These are phyloP conservation scores for Yamadazyma siamensis DNA, from an alignment of 1,139 yeast species.

Conservation along the genomic window DNA sequence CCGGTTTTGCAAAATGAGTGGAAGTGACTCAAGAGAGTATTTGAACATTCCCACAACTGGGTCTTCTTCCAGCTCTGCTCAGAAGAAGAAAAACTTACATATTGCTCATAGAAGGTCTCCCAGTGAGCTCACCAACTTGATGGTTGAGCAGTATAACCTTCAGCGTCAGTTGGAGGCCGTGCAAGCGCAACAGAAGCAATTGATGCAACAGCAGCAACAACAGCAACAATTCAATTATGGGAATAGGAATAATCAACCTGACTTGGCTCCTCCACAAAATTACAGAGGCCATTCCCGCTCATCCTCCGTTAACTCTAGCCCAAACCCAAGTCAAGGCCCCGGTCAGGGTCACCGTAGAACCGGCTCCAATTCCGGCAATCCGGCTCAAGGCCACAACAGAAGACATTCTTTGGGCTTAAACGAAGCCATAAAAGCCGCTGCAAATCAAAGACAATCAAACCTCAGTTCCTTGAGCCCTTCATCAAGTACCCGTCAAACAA, in stretches of 20 bases:
- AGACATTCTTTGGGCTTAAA: conserved; percentile 89
- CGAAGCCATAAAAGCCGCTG: conserved; percentile 98
- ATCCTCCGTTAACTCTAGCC: conserved; percentile 16
- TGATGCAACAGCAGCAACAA: conserved; percentile 63
- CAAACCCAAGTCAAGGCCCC: no score
- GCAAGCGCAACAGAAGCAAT: conserved; percentile 88
- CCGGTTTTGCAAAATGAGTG: conserved; percentile 5
- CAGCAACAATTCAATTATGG: conserved; percentile 12
- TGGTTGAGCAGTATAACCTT: conserved; percentile 90
- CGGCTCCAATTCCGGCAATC: conserved; percentile 29
- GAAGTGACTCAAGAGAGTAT: conserved; percentile 5
- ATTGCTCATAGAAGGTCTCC: conserved; percentile 96
- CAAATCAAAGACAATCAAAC: conserved; percentile 66
- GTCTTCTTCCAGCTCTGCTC: conserved; percentile 1
- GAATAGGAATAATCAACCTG: conserved; percentile 6
- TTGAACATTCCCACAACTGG: conserved; percentile 10
- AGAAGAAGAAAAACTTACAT: conserved; percentile 47
- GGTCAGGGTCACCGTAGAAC: conserved; percentile 40
- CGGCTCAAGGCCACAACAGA: conserved; percentile 80
- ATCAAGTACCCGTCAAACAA: conserved; percentile 13
- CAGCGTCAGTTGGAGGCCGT: conserved; percentile 91
- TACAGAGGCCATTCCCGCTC: conserved; percentile 35
- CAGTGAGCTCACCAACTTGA: conserved; percentile 87
- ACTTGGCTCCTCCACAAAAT: conserved; percentile 28
- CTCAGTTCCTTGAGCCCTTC: conserved; percentile 37